Percentiles rank a stretch among this genome's conserved stretches.
These are phyloP conservation scores for Fusarium dimerum DNA, from an alignment of 2,329 filamentous ascomycete genomes.

Conservation along the genomic window DNA sequence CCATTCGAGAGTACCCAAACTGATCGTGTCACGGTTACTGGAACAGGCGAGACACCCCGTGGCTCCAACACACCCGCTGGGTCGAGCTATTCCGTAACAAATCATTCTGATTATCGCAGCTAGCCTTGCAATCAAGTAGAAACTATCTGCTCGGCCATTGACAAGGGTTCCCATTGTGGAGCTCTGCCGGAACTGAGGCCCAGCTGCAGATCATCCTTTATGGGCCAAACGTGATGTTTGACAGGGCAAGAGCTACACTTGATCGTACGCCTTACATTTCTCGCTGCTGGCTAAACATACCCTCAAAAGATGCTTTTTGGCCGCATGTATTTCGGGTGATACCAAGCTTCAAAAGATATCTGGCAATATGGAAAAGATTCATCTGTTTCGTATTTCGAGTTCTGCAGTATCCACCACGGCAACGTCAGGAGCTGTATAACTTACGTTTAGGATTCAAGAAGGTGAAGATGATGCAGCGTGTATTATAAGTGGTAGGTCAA, in stretches of 20 bases:
- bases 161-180: neutral
- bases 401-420: too few relatives aligned
- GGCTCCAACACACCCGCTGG: slow-evolving; percentile 1
- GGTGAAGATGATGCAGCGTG: too few relatives aligned
- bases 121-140: neutral
- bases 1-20: neutral
- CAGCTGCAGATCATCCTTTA: neutral
- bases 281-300: too few relatives aligned
- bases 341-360: too few relatives aligned
- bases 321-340: too few relatives aligned
- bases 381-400: too few relatives aligned
- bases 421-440: too few relatives aligned
- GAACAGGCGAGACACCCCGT: neutral
- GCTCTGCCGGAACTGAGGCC: neutral
- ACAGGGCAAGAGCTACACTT: neutral
- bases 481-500: too few relatives aligned
- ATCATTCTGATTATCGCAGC: neutral
- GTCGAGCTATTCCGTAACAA: neutral
- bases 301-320: too few relatives aligned
- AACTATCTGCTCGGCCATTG: neutral
- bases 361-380: too few relatives aligned
- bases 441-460: too few relatives aligned
- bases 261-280: neutral
- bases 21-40: neutral
- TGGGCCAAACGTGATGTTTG: neutral